Conservation (phyloP, 176 grass and related monocot species). For the Aegilops tauschii region DNA sequence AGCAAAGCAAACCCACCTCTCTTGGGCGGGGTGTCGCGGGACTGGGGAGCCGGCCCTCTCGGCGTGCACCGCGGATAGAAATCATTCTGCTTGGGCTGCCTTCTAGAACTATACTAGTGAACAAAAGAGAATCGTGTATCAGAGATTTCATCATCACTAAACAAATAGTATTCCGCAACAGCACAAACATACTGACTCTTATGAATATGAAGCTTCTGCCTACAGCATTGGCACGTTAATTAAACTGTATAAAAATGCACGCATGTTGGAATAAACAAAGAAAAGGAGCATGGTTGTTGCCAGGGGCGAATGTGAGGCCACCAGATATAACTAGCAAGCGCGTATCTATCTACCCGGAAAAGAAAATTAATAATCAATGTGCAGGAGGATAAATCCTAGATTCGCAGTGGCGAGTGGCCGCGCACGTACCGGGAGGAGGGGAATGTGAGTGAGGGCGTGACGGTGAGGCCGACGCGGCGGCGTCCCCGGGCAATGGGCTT, state of each 20-base stretch:
- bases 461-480: slow-evolving; percentile 35
- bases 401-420: not conserved
- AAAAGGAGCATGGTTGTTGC: not conserved
- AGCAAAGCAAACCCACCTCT: slow-evolving; percentile 66
- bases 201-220: slow-evolving; percentile 1
- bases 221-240: slow-evolving; percentile 15
- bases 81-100: slow-evolving; percentile 59
- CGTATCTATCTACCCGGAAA: not conserved
- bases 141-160: slow-evolving; percentile 8
- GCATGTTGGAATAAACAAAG: slow-evolving; percentile 27
- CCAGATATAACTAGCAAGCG: not conserved
- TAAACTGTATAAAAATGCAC: not conserved
- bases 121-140: not conserved
- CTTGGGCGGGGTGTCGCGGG: slow-evolving; percentile 85
- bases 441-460: slow-evolving; percentile 45
- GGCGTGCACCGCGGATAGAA: slow-evolving; percentile 62
- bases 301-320: not conserved
- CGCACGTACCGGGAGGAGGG: slow-evolving; percentile 57
- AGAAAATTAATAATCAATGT: too few species aligned
- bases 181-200: not conserved
- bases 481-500: slow-evolving; percentile 29
- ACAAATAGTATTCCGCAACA: not conserved
- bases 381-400: not conserved
- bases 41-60: slow-evolving; percentile 77
- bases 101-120: slow-evolving; percentile 58